Percentiles rank a stretch among this genome's conserved stretches.
phyloP scores from a whole-genome alignment of 73 alveolate genomes.

The Paramecium tetraurelia region DNA sequence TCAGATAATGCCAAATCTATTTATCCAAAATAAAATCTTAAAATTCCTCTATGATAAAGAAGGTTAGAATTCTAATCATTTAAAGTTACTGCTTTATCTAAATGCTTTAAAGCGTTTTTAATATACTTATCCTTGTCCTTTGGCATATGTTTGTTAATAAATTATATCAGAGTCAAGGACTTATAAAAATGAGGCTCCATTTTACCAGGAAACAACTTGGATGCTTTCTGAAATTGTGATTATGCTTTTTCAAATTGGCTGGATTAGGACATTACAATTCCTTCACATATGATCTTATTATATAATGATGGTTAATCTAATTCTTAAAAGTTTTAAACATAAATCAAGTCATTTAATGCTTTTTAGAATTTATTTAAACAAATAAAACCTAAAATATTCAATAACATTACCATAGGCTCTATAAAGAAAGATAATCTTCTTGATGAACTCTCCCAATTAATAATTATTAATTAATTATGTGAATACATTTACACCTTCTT shows the following conservation, averaged over 20 bases:
- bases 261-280: constrained; percentile 30
- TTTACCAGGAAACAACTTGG: constrained; percentile 50
- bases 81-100: constrained; percentile 54
- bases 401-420: constrained; percentile 75
- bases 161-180: constrained; percentile 46
- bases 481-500: constrained; percentile 70
- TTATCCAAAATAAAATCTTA: constrained; percentile 52
- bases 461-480: constrained; percentile 59
- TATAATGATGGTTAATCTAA: constrained; percentile 62
- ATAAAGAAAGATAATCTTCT: constrained; percentile 64
- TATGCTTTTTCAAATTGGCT: constrained; percentile 39
- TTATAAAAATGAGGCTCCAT: constrained; percentile 44
- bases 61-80: constrained; percentile 55
- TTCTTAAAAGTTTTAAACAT: constrained; percentile 52
- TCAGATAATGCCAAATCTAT: constrained; percentile 42
- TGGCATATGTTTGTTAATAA: not conserved
- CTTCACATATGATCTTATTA: constrained; percentile 67
- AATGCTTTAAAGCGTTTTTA: constrained; percentile 53
- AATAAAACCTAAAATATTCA: constrained; percentile 41
- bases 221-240: constrained; percentile 50
- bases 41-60: constrained; percentile 51
- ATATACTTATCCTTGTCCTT: constrained; percentile 36
- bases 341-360: constrained; percentile 69
- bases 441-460: constrained; percentile 56
- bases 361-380: constrained; percentile 70